Base-by-base conservation (phyloP, 305 asterid genomes). In the Rubia peregrina region DNA sequence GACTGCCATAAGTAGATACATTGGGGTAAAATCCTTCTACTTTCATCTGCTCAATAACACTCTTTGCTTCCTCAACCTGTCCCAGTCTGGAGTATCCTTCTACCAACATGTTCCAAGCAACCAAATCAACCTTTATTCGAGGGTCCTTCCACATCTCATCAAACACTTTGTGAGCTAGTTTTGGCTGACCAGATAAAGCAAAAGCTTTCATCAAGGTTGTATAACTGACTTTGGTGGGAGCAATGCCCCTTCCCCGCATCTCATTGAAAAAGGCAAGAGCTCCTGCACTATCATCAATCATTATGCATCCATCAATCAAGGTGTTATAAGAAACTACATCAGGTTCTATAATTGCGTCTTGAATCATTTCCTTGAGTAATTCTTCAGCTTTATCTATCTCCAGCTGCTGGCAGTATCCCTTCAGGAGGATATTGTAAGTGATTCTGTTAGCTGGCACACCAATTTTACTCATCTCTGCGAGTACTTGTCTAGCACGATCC, bases 141-240 rank as follows among this genome's bases (percentile, higher is more conserved):
- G 98, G 96, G 72, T 94, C 98, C 5, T 83, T 87, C 9, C 85
- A 81, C 98, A 94, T 94, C 77, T 94, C 98, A 59, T 94, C 97
- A 41, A 94, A 94, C 42, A 94, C 96, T 80, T 83, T 84, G 76
- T 78, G 71, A 9, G 96, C 96, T 65, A 91, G 72, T 77, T 89
- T 94, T 4, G 98, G 96, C 74, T 94, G 97, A 13, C 88, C 88
- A 19, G 98, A 85, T 14, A 85, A 79, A 8, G 96, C 96, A 61
- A 94, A 94, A 66, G 98, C 97, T 76, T 94, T 94, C 97, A 93
- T 93, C 89, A 94, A 80, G 13, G 98, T 94, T 36, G 98, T 94
- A 83, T 91, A 94, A 69, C 96, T 91, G 12, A 93, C 84, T 82
- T 94, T 94, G 8, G 97, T 85, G 6, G 97, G 98, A 40, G 92